A percentile compares a stretch with the other conserved stretches of the same genome.
Evolutionary conservation across 2,329 filamentous ascomycete species (phyloP).

Genomic region (Apiospora saccharicola): DNA sequence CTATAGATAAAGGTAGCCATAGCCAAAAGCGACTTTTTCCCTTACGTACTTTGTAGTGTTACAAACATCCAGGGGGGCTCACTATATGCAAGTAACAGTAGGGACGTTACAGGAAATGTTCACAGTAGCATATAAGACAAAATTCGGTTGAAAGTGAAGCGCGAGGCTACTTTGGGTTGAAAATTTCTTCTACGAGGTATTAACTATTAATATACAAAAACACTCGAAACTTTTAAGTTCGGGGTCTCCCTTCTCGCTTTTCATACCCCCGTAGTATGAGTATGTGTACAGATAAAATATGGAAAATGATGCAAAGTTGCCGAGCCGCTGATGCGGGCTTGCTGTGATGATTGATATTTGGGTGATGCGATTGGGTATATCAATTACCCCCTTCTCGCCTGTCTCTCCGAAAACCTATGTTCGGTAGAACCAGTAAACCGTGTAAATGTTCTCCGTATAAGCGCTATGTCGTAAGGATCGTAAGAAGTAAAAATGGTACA

Average conservation of each 20-base stretch:
- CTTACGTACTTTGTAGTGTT: too few relatives aligned
- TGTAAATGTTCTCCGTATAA: slow-evolving; percentile 11
- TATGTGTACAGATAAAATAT: slow-evolving; percentile 6
- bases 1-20: too few relatives aligned
- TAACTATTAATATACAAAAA: slow-evolving; percentile 23
- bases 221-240: neutral
- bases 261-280: neutral
- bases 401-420: neutral
- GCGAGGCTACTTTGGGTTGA: neutral
- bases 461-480: slow-evolving; percentile 59
- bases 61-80: too few relatives aligned
- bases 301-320: neutral
- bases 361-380: slow-evolving; percentile 16
- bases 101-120: neutral
- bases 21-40: too few relatives aligned
- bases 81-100: too few relatives aligned
- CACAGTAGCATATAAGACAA: neutral
- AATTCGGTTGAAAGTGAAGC: neutral
- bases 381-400: neutral
- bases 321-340: slow-evolving; percentile 1
- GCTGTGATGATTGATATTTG: slow-evolving; percentile 18
- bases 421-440: slow-evolving; percentile 23
- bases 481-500: slow-evolving; percentile 54
- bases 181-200: slow-evolving; percentile 17
- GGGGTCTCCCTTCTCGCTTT: neutral